Conservation (phyloP, 768 basidiomycete genomes). For the Sporobolomyces phaffii region DNA sequence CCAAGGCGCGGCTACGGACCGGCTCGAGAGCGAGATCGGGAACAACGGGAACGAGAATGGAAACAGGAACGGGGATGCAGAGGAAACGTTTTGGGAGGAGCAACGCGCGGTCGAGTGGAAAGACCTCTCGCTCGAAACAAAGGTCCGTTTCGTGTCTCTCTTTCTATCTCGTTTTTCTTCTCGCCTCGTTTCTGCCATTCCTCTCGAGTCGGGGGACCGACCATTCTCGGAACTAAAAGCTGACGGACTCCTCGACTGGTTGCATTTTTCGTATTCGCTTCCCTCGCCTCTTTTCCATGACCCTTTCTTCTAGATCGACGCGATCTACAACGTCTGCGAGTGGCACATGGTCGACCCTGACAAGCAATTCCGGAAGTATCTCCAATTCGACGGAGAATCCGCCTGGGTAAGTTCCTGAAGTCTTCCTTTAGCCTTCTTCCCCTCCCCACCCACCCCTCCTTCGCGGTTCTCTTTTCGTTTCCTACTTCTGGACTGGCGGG, state of each 20-base stretch:
- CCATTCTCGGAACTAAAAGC: too few species aligned
- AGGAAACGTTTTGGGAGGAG: constrained; percentile 30
- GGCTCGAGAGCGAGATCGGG: constrained; percentile 7
- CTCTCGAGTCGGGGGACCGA: too few species aligned
- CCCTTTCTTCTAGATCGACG: constrained; percentile 18
- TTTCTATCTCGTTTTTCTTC: too few species aligned
- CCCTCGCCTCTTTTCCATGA: neutral
- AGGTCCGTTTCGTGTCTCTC: constrained; percentile 14
- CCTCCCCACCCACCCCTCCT: too few species aligned
- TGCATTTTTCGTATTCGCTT: neutral
- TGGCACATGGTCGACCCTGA: constrained; percentile 40
- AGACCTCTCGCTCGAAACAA: constrained; percentile 26
- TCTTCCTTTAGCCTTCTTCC: too few species aligned
- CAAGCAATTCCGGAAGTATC: constrained; percentile 33
- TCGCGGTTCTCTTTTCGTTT: neutral
- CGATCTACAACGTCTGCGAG: constrained; percentile 38
- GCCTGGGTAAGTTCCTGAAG: constrained; percentile 20
- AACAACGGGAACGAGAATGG: constrained; percentile 1
- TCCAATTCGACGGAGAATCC: constrained; percentile 33
- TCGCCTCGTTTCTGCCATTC: too few species aligned
- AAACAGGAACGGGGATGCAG: neutral
- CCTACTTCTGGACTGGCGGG: neutral
- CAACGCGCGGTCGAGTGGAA: constrained; percentile 36
- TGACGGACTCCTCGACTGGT: too few species aligned
- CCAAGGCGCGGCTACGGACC: neutral